Evolutionary conservation across 257 asterid genomes (phyloP).

Genomic region (Primulina huaijiensis): DNA sequence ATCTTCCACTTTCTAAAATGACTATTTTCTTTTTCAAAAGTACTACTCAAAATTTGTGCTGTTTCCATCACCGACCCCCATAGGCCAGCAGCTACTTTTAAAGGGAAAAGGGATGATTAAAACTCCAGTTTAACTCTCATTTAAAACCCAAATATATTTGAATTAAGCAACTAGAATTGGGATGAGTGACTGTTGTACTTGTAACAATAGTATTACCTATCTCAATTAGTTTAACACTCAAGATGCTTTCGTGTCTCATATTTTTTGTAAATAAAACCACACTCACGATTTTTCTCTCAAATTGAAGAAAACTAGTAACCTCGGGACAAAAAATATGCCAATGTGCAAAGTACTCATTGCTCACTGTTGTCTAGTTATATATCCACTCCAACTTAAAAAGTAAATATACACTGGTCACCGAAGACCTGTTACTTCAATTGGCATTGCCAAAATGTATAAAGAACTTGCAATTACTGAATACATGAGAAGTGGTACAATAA

Average conservation of each 20-base stretch:
- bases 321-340: not conserved
- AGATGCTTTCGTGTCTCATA: too few relatives aligned
- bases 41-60: not conserved
- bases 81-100: not conserved
- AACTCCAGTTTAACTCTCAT: not conserved
- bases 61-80: not conserved
- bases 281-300: not conserved
- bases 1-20: not conserved
- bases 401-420: not conserved
- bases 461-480: not conserved
- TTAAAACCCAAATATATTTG: not conserved
- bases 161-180: not conserved
- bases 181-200: not conserved
- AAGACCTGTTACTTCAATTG: not conserved
- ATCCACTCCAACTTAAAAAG: not conserved
- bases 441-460: too few relatives aligned
- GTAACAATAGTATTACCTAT: not conserved
- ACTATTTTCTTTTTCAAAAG: too few relatives aligned
- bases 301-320: not conserved
- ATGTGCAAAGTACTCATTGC: not conserved
- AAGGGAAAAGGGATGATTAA: not conserved
- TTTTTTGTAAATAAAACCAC: not conserved
- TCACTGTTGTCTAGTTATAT: not conserved
- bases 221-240: not conserved
- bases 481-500: not conserved